These are phyloP conservation scores for Neonectria ditissima DNA, from an alignment of 2,329 filamentous ascomycete species.

Conservation along the genomic window DNA sequence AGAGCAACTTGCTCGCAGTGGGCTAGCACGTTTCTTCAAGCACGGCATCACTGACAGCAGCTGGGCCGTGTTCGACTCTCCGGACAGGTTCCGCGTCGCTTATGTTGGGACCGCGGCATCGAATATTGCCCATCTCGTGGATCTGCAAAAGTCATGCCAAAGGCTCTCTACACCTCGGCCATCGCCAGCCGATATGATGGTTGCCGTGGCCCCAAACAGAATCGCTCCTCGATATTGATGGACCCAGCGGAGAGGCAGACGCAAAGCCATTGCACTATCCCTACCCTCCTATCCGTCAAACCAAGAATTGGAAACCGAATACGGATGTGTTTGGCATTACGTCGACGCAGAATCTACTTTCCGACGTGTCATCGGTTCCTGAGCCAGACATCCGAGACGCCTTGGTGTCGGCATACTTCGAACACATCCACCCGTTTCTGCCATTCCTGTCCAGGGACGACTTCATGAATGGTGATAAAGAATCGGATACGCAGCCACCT, in stretches of 20 bases:
- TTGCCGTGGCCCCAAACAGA: constrained; percentile 16
- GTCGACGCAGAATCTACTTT: constrained; percentile 33
- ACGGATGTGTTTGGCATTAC: constrained; percentile 32
- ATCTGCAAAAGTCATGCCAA: constrained; percentile 36
- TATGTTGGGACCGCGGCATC: constrained; percentile 42
- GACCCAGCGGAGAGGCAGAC: constrained; percentile 20
- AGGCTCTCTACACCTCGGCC: constrained; percentile 26
- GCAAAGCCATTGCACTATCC: constrained; percentile 36
- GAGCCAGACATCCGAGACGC: constrained; percentile 40
- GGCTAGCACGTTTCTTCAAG: constrained; percentile 39
- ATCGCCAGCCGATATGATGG: constrained; percentile 10
- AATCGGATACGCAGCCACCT: constrained; percentile 35
- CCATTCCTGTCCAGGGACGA: constrained; percentile 39
- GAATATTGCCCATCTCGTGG: constrained; percentile 36
- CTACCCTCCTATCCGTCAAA: constrained; percentile 38
- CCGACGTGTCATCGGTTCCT: constrained; percentile 38
- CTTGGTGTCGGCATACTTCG: constrained; percentile 36
- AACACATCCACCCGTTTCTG: constrained; percentile 41
- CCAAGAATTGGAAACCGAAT: constrained; percentile 36
- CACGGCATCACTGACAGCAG: constrained; percentile 36
- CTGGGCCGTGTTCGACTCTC: constrained; percentile 42
- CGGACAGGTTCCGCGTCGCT: constrained; percentile 40
- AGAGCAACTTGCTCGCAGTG: constrained; percentile 39
- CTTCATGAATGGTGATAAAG: constrained; percentile 29
- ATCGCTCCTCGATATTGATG: constrained; percentile 27